Evolutionary conservation across 2,329 filamentous ascomycete genomes (phyloP), one percentile per base, ranked within the genome.

Genomic region (Dactylonectria macrodidyma): DNA sequence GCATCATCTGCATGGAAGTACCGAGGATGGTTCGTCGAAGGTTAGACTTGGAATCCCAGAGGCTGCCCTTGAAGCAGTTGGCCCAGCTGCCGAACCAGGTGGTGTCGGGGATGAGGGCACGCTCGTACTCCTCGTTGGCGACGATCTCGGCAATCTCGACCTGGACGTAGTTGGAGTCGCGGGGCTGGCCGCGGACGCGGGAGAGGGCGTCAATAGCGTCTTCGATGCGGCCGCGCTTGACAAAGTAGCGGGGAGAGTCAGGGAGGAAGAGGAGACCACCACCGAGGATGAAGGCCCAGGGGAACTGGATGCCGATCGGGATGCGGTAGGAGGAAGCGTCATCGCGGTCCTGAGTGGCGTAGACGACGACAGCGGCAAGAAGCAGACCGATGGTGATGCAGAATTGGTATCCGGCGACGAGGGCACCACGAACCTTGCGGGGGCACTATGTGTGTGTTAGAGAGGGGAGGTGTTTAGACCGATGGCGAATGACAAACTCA

Each of bases 61-160:
- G 85, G 73, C 90, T 88, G 73, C 93, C 89, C 69, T 78, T 88
- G 82, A 93, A 90, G 86, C 89, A 91, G 78, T 87, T 88, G 73
- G 84, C 81, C 94, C 94, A 97, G 77, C 86, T 88, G 74, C 84
- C 84, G 79, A 91, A 84, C 86, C 91, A 94, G 75, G 88, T 87
- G 73, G 85, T 85, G 72, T 86, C 81, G 70, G 92, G 92, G 66
- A 93, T 91, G 66, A 92, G 83, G 57, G 88, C 84, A 75, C 91
- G 86, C 86, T 97, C 95, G 79, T 95, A 95, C 83, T 93, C 93
- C 82, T 95, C 89, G 86, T 97, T 97, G 85, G 94, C 94, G 67
- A 96, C 87, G 72, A 97, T 94, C 84, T 97, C 94, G 50, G 92
- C 89, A 52, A 97, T 87, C 83, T 97, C 94, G 69, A 89, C 84